phyloP scores from a whole-genome alignment of 2,329 filamentous ascomycete genomes.

The Hymenoscyphus fraxineus region DNA sequence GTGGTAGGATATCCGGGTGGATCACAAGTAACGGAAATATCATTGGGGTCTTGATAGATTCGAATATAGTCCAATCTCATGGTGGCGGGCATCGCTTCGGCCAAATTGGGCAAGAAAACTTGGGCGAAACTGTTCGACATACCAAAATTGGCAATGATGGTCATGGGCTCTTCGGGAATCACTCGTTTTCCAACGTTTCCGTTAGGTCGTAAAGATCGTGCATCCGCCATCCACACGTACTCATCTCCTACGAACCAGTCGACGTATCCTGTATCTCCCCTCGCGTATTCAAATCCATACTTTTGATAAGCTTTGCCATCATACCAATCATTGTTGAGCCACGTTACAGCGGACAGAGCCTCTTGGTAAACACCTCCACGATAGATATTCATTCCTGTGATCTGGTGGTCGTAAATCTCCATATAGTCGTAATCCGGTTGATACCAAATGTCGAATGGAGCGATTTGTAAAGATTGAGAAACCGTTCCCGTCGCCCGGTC shows the following conservation, averaged over 20 bases:
- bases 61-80: conserved; percentile 69
- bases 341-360: conserved; percentile 57
- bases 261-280: conserved; percentile 56
- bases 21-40: conserved; percentile 61
- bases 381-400: conserved; percentile 57
- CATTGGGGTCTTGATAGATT: conserved; percentile 62
- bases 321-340: conserved; percentile 64
- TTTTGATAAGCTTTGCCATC: conserved; percentile 60
- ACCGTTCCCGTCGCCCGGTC: conserved; percentile 55
- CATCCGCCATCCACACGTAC: conserved; percentile 61
- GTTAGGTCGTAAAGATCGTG: conserved; percentile 58
- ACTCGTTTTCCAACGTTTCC: conserved; percentile 65
- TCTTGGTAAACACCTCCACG: conserved; percentile 60
- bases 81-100: conserved; percentile 54
- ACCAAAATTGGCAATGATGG: conserved; percentile 65
- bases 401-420: conserved; percentile 58
- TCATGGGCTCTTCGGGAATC: conserved; percentile 65
- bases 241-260: conserved; percentile 66
- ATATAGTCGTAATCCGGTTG: conserved; percentile 62
- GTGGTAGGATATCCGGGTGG: conserved; percentile 65
- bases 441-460: conserved; percentile 69
- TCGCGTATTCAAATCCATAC: conserved; percentile 61
- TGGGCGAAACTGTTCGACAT: conserved; percentile 64
- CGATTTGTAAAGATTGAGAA: conserved; percentile 64
- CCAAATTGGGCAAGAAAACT: conserved; percentile 55